Percentiles rank a stretch among this genome's conserved stretches.
phyloP scores from a whole-genome alignment of 2,329 filamentous ascomycete genomes.

The Paracoccidioides lutzii region DNA sequence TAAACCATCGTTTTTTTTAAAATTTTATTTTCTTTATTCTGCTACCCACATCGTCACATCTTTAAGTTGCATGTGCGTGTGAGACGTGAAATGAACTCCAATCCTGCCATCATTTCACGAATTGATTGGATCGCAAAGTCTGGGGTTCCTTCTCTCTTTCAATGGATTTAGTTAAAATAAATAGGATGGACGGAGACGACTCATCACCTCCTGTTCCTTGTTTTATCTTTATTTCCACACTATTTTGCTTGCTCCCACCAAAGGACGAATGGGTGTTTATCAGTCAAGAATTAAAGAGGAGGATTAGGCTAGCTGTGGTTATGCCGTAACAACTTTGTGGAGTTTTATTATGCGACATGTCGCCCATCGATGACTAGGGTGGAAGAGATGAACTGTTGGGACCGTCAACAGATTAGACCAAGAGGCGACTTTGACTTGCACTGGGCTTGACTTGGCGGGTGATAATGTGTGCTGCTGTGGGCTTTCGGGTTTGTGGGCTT shows the following conservation, averaged over 20 bases:
- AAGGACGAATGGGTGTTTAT: neutral
- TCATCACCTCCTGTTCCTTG: neutral
- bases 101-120: neutral
- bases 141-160: neutral
- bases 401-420: neutral
- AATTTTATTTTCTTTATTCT: neutral
- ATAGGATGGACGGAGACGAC: neutral
- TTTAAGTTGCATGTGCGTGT: neutral
- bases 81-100: neutral
- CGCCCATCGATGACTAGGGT: neutral
- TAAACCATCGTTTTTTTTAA: neutral
- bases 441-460: neutral
- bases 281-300: neutral
- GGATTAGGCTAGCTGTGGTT: neutral
- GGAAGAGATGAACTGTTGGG: neutral
- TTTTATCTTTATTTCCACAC: neutral
- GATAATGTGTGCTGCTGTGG: neutral
- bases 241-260: neutral
- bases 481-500: neutral
- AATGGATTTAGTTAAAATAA: neutral
- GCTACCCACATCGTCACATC: neutral
- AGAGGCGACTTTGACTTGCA: neutral
- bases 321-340: neutral
- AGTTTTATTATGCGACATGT: neutral
- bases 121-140: neutral